Conservation (phyloP, 1,284 basidiomycete genomes). For the Cryptococcus sp. region DNA sequence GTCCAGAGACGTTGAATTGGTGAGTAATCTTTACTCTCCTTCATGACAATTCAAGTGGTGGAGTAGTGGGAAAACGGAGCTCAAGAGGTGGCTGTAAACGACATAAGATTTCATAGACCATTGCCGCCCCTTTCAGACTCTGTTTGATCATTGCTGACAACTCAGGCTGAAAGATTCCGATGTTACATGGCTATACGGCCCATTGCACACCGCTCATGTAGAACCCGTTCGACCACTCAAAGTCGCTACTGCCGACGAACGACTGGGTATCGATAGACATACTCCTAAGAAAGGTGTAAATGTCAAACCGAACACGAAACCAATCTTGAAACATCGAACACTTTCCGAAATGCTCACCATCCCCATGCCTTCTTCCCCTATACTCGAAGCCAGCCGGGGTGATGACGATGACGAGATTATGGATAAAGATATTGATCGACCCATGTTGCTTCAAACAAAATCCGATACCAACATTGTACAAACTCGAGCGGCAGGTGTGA, state of each 20-base stretch:
- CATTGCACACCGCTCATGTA: slow-evolving; percentile 76
- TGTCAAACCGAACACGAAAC: slow-evolving; percentile 54
- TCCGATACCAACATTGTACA: slow-evolving; percentile 68
- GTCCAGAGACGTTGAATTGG: slow-evolving; percentile 98
- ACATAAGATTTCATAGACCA: neutral
- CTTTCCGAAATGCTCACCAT: slow-evolving; percentile 77
- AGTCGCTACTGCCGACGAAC: slow-evolving; percentile 53
- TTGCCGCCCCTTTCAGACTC: neutral
- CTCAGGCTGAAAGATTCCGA: slow-evolving; percentile 97
- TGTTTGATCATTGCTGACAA: neutral
- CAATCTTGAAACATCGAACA: slow-evolving; percentile 93
- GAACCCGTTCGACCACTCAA: slow-evolving; percentile 59
- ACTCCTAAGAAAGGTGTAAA: slow-evolving; percentile 11
- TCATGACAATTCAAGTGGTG: neutral
- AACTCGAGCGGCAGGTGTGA: slow-evolving; percentile 15
- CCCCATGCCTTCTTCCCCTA: slow-evolving; percentile 55
- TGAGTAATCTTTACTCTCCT: slow-evolving; percentile 50
- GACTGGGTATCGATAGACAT: slow-evolving; percentile 50
- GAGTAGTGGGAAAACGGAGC: neutral
- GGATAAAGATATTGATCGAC: slow-evolving; percentile 49
- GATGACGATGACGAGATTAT: slow-evolving; percentile 45
- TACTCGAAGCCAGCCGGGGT: slow-evolving; percentile 48
- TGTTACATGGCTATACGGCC: slow-evolving; percentile 98
- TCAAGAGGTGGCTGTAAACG: neutral
- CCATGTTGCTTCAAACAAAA: slow-evolving; percentile 68